A percentile compares a stretch with the other conserved stretches of the same genome.
phyloP scores from a whole-genome alignment of 768 basidiomycete genomes.

The Mrakia frigida region DNA sequence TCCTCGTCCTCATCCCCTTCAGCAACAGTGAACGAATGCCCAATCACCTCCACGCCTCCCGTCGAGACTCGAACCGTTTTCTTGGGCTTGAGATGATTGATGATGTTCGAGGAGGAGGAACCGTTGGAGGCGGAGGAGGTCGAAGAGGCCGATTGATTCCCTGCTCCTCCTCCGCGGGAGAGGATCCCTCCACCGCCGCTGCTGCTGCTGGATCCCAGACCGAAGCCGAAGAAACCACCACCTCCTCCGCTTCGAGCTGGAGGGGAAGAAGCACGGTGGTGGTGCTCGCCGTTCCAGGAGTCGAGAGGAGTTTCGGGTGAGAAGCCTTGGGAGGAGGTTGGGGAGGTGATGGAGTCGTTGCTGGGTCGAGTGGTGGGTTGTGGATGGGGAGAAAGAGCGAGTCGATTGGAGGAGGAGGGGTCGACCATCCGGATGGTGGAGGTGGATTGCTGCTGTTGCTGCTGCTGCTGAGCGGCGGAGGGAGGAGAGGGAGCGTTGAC shows the following conservation, averaged over 20 bases:
- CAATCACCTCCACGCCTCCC: not conserved
- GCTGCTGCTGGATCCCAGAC: not conserved
- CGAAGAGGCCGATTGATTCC: not conserved
- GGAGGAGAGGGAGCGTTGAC: not conserved
- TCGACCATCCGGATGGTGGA: constrained; percentile 8
- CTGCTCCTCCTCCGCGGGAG: not conserved
- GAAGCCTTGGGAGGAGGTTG: not conserved
- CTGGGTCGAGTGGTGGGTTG: not conserved
- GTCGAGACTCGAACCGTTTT: not conserved
- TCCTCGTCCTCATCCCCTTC: not conserved
- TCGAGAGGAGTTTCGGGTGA: not conserved
- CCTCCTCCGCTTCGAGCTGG: too few relatives aligned
- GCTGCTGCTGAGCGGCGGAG: not conserved
- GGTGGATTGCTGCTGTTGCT: not conserved
- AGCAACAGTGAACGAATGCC: constrained; percentile 8
- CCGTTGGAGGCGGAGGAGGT: not conserved
- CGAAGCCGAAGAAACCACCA: not conserved
- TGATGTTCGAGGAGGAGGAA: not conserved
- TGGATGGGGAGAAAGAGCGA: not conserved
- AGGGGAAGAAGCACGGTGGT: too few relatives aligned
- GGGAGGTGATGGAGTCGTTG: not conserved
- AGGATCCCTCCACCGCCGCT: not conserved
- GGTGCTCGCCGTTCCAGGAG: not conserved
- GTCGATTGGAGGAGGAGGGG: not conserved
- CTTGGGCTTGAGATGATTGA: not conserved